Conservation (phyloP, 768 basidiomycete species). For the Paxillus involutus region DNA sequence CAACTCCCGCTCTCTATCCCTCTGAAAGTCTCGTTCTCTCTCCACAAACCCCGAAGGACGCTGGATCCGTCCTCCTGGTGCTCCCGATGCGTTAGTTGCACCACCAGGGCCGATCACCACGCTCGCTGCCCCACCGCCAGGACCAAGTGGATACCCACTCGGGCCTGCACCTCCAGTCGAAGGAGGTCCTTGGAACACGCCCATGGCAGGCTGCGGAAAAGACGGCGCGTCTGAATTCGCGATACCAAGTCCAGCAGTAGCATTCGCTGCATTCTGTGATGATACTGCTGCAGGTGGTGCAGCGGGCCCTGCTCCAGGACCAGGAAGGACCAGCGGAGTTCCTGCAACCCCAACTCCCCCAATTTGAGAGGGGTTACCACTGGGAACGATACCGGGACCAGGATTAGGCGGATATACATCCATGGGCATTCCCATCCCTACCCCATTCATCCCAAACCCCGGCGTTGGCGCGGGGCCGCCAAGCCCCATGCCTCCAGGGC, state of each 20-base stretch:
- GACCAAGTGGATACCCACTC: conserved; percentile 20
- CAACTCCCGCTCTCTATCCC: conserved; percentile 27
- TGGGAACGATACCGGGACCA: conserved; percentile 11
- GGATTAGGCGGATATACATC: conserved; percentile 17
- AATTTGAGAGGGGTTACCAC: conserved; percentile 7
- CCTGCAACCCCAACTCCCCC: conserved; percentile 1
- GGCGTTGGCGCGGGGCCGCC: conserved; percentile 12
- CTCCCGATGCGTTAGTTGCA: conserved; percentile 15
- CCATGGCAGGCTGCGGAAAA: conserved; percentile 28
- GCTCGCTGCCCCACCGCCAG: conserved; percentile 18
- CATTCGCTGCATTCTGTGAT: conserved; percentile 9
- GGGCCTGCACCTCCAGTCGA: conserved; percentile 15
- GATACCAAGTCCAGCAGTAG: conserved; percentile 10
- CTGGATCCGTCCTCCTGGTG: conserved; percentile 22
- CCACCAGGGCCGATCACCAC: conserved; percentile 28
- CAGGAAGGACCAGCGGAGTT: conserved; percentile 3
- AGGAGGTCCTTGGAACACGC: conserved; percentile 25
- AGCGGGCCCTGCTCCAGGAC: conserved; percentile 8
- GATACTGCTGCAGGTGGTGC: conserved; percentile 6
- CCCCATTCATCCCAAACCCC: conserved; percentile 22
- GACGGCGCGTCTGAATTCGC: conserved; percentile 12
- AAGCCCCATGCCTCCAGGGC: conserved; percentile 16
- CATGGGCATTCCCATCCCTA: conserved; percentile 13
- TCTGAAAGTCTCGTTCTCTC: conserved; percentile 22
- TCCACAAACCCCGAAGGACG: conserved; percentile 33